A percentile compares a stretch with the other conserved stretches of the same genome.
Conservation (phyloP, 495 filamentous ascomycete species). For the Penicillium verhagenii region DNA sequence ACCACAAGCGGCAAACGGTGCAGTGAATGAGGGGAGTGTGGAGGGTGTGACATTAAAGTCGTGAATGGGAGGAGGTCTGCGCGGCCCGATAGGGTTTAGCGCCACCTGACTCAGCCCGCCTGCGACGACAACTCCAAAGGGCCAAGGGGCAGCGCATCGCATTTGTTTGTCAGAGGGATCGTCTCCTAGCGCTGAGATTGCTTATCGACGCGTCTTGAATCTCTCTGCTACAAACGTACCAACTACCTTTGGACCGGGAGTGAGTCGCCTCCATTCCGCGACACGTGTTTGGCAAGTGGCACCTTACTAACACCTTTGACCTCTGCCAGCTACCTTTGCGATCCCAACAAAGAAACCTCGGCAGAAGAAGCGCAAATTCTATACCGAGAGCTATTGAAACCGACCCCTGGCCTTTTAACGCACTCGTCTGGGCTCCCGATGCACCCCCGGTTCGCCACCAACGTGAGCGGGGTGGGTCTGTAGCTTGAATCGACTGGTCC, state of each 20-base stretch:
- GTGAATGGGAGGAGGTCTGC: slow-evolving; percentile 24
- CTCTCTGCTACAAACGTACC: slow-evolving; percentile 10
- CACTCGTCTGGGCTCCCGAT: slow-evolving; percentile 20
- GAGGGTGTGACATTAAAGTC: slow-evolving; percentile 16
- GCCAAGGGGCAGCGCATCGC: slow-evolving; percentile 37
- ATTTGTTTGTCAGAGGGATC: slow-evolving; percentile 34
- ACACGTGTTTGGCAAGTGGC: slow-evolving; percentile 24
- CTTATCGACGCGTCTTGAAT: slow-evolving; percentile 39
- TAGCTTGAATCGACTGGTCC: slow-evolving; percentile 18
- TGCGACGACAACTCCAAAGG: slow-evolving; percentile 44
- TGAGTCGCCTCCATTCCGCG: slow-evolving; percentile 23
- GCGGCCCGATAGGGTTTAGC: slow-evolving; percentile 41
- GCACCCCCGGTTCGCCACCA: slow-evolving; percentile 27
- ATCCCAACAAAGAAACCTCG: slow-evolving; percentile 7
- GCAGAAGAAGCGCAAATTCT: background rate
- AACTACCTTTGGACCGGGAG: slow-evolving; percentile 17
- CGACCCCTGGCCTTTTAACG: background rate
- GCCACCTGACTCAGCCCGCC: slow-evolving; percentile 42
- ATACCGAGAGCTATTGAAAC: background rate
- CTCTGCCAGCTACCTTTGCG: slow-evolving; percentile 21
- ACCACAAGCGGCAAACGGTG: slow-evolving; percentile 9
- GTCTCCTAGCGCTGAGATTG: slow-evolving; percentile 27
- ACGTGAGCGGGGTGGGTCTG: slow-evolving; percentile 33
- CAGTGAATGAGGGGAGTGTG: slow-evolving; percentile 25
- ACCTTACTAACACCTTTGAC: slow-evolving; percentile 20